Evolutionary conservation across 1,284 basidiomycete species (phyloP), one percentile per base, ranked within the genome.

Genomic region (Chiua sp.): DNA sequence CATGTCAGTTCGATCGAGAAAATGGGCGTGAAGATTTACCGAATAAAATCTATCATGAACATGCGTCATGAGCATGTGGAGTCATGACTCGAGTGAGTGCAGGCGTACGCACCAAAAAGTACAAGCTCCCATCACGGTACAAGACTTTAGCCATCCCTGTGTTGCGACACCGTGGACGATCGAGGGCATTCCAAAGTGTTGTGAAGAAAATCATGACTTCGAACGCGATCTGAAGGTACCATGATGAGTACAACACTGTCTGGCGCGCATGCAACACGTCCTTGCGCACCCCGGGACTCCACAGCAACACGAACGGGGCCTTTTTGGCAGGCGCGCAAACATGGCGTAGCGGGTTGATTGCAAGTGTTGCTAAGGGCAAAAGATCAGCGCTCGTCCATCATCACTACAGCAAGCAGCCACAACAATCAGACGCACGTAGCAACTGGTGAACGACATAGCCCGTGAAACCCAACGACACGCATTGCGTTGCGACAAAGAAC

Each of bases 141-240:
- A 81, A 64, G 39, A 71, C 56, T 26, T 64, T 59, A 15, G 71
- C 47, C 50, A 80, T 63, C 20, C 61, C 55, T 4, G 47, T 62
- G 37, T 72, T 60, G 8, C 63, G 55, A 2, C 60, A 51, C 23
- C 75, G 72, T 22, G 78, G 76, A 30, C 64, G 68, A 51, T 69
- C 67, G 22, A 78, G 57, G 4, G 77, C 75, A 55, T 79, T 78
- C 73, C 76, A 78, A 26, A 71, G 65, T 10, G 76, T 71, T 32
- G 70, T 67, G 26, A 68, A 48, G 46, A 80, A 75, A 2, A 78
- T 56, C 51, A 81, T 67, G n/a, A 71, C 47, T 56, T 81, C 78
- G 35, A 80, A 80, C 3, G 61, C 55, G 11, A 78, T 65, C 76
- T 80, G 49, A 8, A 18, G 13, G 20, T 5, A 26, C 5, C 28